Evolutionary conservation across 1,139 yeast genomes (phyloP), one percentile per base, ranked within the genome.

Genomic region (Candida sanyaensis): DNA sequence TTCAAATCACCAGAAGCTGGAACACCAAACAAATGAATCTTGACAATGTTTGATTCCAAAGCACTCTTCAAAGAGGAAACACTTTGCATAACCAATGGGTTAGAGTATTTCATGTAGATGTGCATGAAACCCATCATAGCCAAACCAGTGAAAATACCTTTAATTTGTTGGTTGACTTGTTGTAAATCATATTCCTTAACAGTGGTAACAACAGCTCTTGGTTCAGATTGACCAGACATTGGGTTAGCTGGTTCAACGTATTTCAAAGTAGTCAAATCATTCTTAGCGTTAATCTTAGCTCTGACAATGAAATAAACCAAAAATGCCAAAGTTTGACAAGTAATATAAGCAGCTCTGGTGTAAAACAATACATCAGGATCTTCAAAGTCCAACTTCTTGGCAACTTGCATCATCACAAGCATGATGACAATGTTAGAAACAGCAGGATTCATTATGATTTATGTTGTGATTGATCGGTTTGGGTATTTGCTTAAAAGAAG

Each of bases 61-160:
- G 96, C 97, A 58, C 87, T 75, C 81, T 93, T 93, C 61, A 95
- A 76, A 46, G 97, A 93, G 48, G 96, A 83, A 60, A 95, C 80
- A 53, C 93, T 85, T 77, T 93, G 99, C 90, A 93, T 88, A 60
- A 95, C 83, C 69, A 93, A 83, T 51, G 99, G 99, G 75, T 93
- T 92, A 69, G 98, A 90, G 81, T 90, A 95, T 74, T 91, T 88
- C 96, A 95, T 86, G 84, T 93, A 93, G 55, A 93, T 63, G 73
- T 93, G 99, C 98, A 93, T 92, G 84, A 93, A 88, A 31, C 87
- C 97, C 95, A 95, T 92, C 97, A 95, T 92, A 63, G 96, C 97
- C 61, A 91, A 70, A 54, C 96, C 89, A 57, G 95, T 88, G 78
- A 87, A 85, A 57, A 91, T 81, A 55, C 96, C 79, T 73, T 88